phyloP scores from a whole-genome alignment of 2,329 filamentous ascomycete genomes.

The Macrophomina pseudophaseolina region DNA sequence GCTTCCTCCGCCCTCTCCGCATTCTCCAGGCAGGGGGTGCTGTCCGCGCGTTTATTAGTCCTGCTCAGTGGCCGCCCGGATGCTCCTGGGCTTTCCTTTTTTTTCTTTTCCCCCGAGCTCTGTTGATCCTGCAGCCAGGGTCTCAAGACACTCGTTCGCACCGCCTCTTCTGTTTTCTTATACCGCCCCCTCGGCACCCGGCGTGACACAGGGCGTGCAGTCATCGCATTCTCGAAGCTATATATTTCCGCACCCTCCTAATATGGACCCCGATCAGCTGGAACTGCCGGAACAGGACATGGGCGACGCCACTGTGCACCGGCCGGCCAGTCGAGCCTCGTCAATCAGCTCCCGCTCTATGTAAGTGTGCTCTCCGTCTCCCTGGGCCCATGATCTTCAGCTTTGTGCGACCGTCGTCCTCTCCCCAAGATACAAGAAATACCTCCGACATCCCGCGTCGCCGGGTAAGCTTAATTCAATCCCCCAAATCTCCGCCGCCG shows the following conservation, averaged over 20 bases:
- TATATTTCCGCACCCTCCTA: background rate
- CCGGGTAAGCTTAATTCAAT: background rate
- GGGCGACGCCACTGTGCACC: conserved; percentile 16
- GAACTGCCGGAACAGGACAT: background rate
- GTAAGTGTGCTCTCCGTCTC: conserved; percentile 19
- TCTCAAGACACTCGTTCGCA: background rate
- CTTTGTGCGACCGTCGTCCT: conserved; percentile 9
- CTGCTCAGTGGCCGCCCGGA: background rate
- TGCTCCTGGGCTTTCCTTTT: background rate
- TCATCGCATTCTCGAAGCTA: background rate
- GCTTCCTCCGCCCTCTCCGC: background rate
- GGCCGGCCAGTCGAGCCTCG: conserved; percentile 15
- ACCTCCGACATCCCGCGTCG: background rate
- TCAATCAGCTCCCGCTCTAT: conserved; percentile 16
- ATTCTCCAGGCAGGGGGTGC: background rate
- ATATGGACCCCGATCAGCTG: conserved; percentile 18
- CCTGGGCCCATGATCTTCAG: conserved; percentile 1
- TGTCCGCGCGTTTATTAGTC: background rate
- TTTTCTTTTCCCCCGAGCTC: background rate
- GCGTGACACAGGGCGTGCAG: conserved; percentile 21
- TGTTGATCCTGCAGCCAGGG: conserved; percentile 10
- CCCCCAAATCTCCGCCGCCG: background rate
- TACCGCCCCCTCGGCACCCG: background rate
- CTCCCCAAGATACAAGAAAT: background rate
- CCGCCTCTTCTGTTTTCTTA: no score